Evolutionary conservation across 805 yeast genomes (phyloP), one percentile per base, ranked within the genome.

Genomic region (Kodamaea fukazawae): DNA sequence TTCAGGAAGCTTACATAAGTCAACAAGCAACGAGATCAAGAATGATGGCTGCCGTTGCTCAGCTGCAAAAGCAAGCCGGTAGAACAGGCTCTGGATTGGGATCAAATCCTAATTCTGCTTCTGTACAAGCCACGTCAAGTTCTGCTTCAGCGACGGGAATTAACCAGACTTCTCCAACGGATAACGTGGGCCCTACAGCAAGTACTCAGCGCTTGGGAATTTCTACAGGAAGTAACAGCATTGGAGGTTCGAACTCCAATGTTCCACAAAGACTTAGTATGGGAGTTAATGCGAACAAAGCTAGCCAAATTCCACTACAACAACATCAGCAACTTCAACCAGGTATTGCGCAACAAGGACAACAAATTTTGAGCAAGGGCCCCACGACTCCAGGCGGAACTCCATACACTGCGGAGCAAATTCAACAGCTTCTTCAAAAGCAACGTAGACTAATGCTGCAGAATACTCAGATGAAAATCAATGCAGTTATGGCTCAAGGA

Each of bases 1-100:
- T 85, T 13, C 88, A 89, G 47, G 95, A 87, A 48, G 85, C 82
- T 2, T 79, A 78, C 58, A 61, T 78, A 40, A 66, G 65, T 43
- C 67, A 70, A 53, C 67, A 70, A 53, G 66, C 70, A 5, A 63
- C 74, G 2, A 53, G 72, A 34, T 53, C 63, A 9, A 54, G 70
- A 43, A 66, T 68, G 72, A 57, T 62, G 59, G 67, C 68, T 13
- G 70, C 74, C 3, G 69, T 65, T 9, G 63, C 65, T 9, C 71
- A 63, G 45, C 71, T 57, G 39, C 50, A 53, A 34, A 39, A 20
- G 16, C 51, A 40, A 30, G 40, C 40, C 4, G 34, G 34, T 3
- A n/a, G 28, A 4, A 15, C 37, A 12, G 32, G 37, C 10, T 31
- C 37, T 10, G 33, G 11, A 7, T 18, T 4, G 32, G 33, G 15